Base-by-base conservation (phyloP, 1,139 yeast genomes). In the Geotrichum siamense region DNA sequence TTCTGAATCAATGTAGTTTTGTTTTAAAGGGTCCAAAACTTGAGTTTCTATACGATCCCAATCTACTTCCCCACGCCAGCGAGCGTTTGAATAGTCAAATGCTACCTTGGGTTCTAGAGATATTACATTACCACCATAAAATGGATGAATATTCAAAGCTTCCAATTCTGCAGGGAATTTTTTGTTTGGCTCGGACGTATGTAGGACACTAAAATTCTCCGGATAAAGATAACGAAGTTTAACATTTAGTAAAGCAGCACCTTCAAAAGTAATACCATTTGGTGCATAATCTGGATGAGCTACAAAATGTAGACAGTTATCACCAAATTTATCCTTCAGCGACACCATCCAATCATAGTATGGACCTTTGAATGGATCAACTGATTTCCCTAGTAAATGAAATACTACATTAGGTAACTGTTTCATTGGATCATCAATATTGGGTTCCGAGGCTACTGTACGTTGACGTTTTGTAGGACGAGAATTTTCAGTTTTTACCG, bases 341-440 rank as follows among this genome's bases (percentile, higher is more conserved):
- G 20, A 69, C 2, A 64, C 54, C 47, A 68, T 54, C 58, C 83
- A 81, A 3, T 64, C 63, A 1, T 61, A 55, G 50, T 69, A 65
- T 1, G 51, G 51, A 1, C 70, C 59, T 2, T 63, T 55, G 23
- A 65, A 59, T 13, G 79, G 74, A 19, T 80, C 76, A 1, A 84
- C 72, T 3, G 69, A 73, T 17, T 69, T 72, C n/a, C 83, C 94
- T 37, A 89, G 64, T 48, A 86, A 74, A 61, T 85, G 94, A 59
- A 84, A 86, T 1, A 86, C 82, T 12, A 44, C 44, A 6, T 43
- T 23, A 4, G 47, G 48, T 19, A 48, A 52, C 19, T 51, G 49
- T 2, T 46, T 43, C 28, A 44, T 27, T 25, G 47, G 47, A 15
- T 37, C 39, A 16, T 32, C 31, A 2, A 17, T n/a, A 16, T 12